Conservation (phyloP, 805 yeast genomes). For the Metschnikowia orientalis region DNA sequence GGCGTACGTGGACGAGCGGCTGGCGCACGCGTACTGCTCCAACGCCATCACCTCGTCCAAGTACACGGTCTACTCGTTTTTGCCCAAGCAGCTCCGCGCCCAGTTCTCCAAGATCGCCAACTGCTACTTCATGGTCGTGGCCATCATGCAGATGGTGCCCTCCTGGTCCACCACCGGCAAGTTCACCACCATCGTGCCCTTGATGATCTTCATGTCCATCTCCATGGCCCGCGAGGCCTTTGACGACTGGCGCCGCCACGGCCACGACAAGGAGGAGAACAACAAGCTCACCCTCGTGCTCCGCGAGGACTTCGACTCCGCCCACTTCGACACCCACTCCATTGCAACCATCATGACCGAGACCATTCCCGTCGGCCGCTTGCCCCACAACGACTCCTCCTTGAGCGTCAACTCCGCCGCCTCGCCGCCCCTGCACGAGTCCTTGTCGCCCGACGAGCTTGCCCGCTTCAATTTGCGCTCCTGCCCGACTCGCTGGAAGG, state of each 20-base stretch:
- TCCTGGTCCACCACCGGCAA: slow-evolving; percentile 97
- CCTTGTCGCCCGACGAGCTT: slow-evolving; percentile 8
- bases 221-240: slow-evolving; percentile 90
- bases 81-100: slow-evolving; percentile 84
- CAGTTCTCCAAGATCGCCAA: slow-evolving; percentile 94
- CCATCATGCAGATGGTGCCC: slow-evolving; percentile 93
- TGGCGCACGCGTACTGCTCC: slow-evolving; percentile 51
- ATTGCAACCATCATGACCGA: slow-evolving; percentile 38
- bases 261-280: slow-evolving; percentile 82
- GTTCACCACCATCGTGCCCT: slow-evolving; percentile 87
- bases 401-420: slow-evolving; percentile 3
- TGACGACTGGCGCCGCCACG: slow-evolving; percentile 87
- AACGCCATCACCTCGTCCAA: slow-evolving; percentile 83
- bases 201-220: slow-evolving; percentile 78
- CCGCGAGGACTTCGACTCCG: slow-evolving; percentile 28
- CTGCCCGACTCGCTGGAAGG: slow-evolving; percentile 56
- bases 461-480: slow-evolving; percentile 30
- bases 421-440: slow-evolving; percentile 4
- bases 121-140: slow-evolving; percentile 81
- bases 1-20: slow-evolving; percentile 65
- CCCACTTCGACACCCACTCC: slow-evolving; percentile 33
- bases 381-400: slow-evolving; percentile 1
- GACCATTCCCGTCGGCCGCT: slow-evolving; percentile 22
- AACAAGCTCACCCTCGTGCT: slow-evolving; percentile 34
- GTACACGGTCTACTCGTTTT: slow-evolving; percentile 72